Conservation (phyloP, 371 early-diverging fungal genomes). For the Rhizomucor miehei region DNA sequence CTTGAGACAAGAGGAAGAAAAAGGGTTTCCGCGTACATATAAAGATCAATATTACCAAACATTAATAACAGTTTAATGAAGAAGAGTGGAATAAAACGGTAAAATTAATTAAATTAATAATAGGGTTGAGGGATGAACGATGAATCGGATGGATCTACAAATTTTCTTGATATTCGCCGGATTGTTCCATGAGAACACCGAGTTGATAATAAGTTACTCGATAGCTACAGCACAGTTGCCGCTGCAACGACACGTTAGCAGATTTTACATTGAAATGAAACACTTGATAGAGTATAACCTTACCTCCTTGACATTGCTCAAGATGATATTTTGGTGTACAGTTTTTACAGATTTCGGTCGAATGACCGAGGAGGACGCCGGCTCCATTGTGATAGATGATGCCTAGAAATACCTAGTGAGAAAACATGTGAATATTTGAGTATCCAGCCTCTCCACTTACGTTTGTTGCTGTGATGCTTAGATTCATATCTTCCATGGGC, state of each 20-base stretch:
- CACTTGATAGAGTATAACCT: background rate
- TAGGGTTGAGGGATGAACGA: no score
- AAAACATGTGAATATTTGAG: background rate
- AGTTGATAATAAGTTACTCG: constrained; percentile 67
- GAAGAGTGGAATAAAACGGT: background rate
- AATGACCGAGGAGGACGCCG: constrained; percentile 53
- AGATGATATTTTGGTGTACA: constrained; percentile 52
- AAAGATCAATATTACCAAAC: no score
- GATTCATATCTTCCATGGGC: constrained; percentile 47
- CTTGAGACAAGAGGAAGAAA: no score
- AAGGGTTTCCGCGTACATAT: no score
- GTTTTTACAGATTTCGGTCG: constrained; percentile 56
- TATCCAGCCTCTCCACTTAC: constrained; percentile 12
- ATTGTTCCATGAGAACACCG: constrained; percentile 70
- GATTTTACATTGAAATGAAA: background rate
- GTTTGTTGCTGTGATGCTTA: constrained; percentile 55
- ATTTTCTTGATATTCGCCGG: constrained; percentile 50
- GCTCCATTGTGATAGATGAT: constrained; percentile 64
- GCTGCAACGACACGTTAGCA: constrained; percentile 53
- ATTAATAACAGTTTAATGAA: background rate
- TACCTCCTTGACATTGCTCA: constrained; percentile 55
- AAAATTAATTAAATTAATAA: background rate
- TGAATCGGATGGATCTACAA: no score
- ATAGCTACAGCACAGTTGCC: constrained; percentile 43
- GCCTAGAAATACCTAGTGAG: constrained; percentile 24